phyloP scores from a whole-genome alignment of 495 filamentous ascomycete genomes.

The Endocarpon pusillum region DNA sequence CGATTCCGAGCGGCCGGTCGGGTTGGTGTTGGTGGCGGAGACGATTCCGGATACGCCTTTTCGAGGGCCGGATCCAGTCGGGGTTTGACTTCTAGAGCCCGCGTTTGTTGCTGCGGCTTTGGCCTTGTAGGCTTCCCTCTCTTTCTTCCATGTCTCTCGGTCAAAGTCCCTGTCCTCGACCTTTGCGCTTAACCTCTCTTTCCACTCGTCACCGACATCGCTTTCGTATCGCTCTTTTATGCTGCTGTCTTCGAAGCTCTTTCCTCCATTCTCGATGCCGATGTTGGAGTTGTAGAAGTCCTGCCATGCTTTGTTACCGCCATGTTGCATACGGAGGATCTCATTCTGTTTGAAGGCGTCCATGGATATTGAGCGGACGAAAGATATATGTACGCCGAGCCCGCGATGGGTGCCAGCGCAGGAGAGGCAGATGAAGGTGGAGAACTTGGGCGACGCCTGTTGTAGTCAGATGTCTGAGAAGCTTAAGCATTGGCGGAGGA shows the following conservation, averaged over 20 bases:
- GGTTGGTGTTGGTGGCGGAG: constrained; percentile 3
- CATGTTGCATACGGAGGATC: constrained; percentile 70
- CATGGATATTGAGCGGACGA: constrained; percentile 92
- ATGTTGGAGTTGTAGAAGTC: constrained; percentile 62
- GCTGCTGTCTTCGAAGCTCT: constrained; percentile 55
- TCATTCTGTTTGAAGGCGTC: constrained; percentile 86
- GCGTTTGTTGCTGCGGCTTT: constrained; percentile 8
- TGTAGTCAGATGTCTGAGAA: background rate
- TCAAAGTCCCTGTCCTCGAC: constrained; percentile 75
- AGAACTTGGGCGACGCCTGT: constrained; percentile 54
- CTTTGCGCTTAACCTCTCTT: constrained; percentile 72
- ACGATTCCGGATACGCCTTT: constrained; percentile 6
- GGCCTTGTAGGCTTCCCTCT: constrained; percentile 15
- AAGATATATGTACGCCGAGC: constrained; percentile 93
- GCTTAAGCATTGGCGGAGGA: constrained; percentile 1
- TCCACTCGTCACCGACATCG: constrained; percentile 85
- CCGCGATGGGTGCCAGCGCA: constrained; percentile 92
- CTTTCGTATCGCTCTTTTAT: constrained; percentile 74
- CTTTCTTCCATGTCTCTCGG: constrained; percentile 15
- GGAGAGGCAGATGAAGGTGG: constrained; percentile 89
- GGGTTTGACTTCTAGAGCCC: background rate
- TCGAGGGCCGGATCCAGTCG: constrained; percentile 1
- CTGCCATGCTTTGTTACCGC: constrained; percentile 76
- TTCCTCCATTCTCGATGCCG: constrained; percentile 37
- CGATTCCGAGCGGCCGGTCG: constrained; percentile 7